Evolutionary conservation across 225 moss, liverwort and hornwort genomes (phyloP), one percentile per base, ranked within the genome.

Genomic region (Bryum argenteum): DNA sequence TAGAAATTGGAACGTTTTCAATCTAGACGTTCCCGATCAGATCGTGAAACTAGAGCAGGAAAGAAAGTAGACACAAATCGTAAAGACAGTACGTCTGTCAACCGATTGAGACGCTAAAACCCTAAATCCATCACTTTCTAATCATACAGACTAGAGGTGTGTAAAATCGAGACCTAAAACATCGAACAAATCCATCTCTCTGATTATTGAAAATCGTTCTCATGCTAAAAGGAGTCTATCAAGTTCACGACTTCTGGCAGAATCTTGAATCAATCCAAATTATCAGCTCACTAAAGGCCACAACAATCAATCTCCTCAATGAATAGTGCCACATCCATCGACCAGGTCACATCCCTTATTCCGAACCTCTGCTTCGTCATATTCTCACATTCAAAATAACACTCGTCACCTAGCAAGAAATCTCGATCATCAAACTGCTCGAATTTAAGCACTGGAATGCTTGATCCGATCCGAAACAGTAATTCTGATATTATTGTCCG

Each of bases 81-180:
- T 6, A 54, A 28, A 44, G 21, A 18, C 38, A 16, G 45, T 22
- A 37, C 18, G 54, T 55, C 12, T 37, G 10, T 20, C 42, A 39
- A 1, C 42, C 17, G 13, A 11, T 8, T 61, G 22, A 38, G 45
- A 44, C 10, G 11, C 44, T 44, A 21, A 19, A 38, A 58, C 58
- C 75, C 60, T 24, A 61, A 45, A 41, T 61, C 44, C 37, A 39
- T 60, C 66, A 80, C 26, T 54, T 12, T 38, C 39, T 6, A 1
- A 9, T 54, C 39, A 71, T 55, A 47, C 33, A 33, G 33, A 19
- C 39, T 50, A 26, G 16, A 58, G 58, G 47, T 11, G 16, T 63
- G n/a, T 9, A 12, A 47, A 18, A 63, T 54, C 22, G 57, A 56
- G 22, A 11, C 23, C 37, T 17, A 39, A 24, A 19, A 23, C 64